Percentiles rank a stretch among this genome's conserved stretches.
These are phyloP conservation scores for Aureobasidium pullulans DNA, from an alignment of 2,329 filamentous ascomycete genomes.

Conservation along the genomic window DNA sequence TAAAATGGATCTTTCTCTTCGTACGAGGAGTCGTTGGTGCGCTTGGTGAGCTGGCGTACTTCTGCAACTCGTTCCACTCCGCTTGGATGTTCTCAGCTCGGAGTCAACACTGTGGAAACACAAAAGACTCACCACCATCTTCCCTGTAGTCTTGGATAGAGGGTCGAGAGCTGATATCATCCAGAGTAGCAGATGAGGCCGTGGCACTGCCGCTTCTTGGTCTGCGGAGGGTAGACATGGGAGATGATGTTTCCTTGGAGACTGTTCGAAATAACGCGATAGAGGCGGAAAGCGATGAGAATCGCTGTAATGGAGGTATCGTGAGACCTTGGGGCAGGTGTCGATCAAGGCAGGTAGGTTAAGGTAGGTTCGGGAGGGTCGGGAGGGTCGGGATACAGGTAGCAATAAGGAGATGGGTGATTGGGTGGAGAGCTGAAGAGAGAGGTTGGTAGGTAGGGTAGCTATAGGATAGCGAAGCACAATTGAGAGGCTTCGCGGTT, in stretches of 20 bases:
- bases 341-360: background rate
- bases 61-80: background rate
- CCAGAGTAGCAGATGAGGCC: background rate
- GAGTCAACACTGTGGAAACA: background rate
- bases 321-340: background rate
- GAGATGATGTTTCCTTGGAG: background rate
- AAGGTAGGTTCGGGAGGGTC: background rate
- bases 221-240: background rate
- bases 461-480: background rate
- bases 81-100: background rate
- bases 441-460: background rate
- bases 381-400: background rate
- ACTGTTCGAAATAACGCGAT: background rate
- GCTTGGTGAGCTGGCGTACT: background rate
- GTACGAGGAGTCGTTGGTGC: constrained; percentile 2
- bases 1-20: constrained; percentile 17
- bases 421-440: background rate
- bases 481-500: no score
- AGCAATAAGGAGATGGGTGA: background rate
- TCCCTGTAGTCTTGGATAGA: background rate
- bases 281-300: background rate
- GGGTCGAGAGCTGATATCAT: background rate
- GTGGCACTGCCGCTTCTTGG: background rate
- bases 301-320: background rate
- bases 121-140: background rate